Evolutionary conservation across 202 grass and related monocot genomes (phyloP).

Genomic region (Setaria viridis): DNA sequence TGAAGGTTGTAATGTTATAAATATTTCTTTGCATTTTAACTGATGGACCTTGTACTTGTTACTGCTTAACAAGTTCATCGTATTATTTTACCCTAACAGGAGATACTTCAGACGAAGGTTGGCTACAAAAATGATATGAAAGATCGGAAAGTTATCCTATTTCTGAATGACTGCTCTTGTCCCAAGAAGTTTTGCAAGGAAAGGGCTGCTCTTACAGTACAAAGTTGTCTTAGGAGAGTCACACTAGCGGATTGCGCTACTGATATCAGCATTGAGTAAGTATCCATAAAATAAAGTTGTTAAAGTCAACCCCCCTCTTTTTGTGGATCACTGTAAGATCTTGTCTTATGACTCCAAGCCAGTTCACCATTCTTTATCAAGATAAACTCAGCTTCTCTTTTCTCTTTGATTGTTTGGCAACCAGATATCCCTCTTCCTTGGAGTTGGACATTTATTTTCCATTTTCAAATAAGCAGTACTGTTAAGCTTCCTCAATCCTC

Average conservation of each 20-base stretch:
- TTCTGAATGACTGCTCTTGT: slow-evolving; percentile 87
- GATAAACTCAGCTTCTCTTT: too few relatives aligned
- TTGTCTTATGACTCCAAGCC: too few relatives aligned
- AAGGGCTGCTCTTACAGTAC: slow-evolving; percentile 76
- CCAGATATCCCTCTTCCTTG: too few relatives aligned
- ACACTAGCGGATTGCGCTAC: slow-evolving; percentile 76
- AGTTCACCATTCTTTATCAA: too few relatives aligned
- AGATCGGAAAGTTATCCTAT: slow-evolving; percentile 80
- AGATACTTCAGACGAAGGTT: slow-evolving; percentile 70
- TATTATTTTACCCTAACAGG: slow-evolving; percentile 60
- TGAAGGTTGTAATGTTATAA: slow-evolving; percentile 70
- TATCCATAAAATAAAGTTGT: slow-evolving; percentile 24
- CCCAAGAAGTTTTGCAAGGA: slow-evolving; percentile 93
- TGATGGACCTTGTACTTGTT: slow-evolving; percentile 20
- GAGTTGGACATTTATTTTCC: neutral
- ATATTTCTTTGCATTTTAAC: slow-evolving; percentile 35
- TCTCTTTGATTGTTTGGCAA: too few relatives aligned
- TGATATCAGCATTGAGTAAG: slow-evolving; percentile 90
- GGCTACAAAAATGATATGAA: slow-evolving; percentile 66
- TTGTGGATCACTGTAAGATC: too few relatives aligned
- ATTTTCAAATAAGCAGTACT: slow-evolving; percentile 16
- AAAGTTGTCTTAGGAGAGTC: slow-evolving; percentile 76
- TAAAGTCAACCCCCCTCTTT: slow-evolving; percentile 18
- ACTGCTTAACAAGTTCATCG: slow-evolving; percentile 35
- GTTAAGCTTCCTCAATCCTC: neutral